phyloP scores from a whole-genome alignment of 345 rosid genomes.

The Brassica cretica region DNA sequence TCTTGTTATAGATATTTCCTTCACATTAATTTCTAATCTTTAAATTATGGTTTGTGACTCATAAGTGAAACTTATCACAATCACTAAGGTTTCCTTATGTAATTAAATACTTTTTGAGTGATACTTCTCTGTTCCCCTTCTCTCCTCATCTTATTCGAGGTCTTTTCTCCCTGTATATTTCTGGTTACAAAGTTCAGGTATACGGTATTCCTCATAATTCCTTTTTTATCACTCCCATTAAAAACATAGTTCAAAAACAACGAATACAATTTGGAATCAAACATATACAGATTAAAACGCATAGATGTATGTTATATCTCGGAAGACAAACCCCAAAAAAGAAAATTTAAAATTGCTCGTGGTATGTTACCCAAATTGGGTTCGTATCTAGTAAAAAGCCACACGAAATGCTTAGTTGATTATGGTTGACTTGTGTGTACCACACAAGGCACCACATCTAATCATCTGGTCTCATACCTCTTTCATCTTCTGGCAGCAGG shows the following conservation, averaged over 20 bases:
- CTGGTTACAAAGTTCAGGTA: neutral
- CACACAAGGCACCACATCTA: conserved; percentile 17
- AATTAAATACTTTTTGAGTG: neutral
- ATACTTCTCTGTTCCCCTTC: neutral
- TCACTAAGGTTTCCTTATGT: neutral
- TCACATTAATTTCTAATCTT: neutral
- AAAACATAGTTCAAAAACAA: neutral
- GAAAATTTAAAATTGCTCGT: conserved; percentile 1
- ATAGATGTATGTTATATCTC: conserved; percentile 29
- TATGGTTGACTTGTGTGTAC: conserved; percentile 26
- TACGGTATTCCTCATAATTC: neutral
- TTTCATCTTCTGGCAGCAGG: conserved; percentile 11
- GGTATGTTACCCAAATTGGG: conserved; percentile 18
- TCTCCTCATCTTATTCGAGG: neutral
- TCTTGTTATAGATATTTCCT: neutral
- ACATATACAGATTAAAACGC: conserved; percentile 38
- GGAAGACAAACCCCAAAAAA: conserved; percentile 30
- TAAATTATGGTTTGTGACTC: neutral
- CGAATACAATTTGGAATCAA: conserved; percentile 39
- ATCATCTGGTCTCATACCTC: conserved; percentile 21
- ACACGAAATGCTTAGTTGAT: conserved; percentile 35
- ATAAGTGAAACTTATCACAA: neutral
- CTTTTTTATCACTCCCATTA: neutral
- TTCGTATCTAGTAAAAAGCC: conserved; percentile 32
- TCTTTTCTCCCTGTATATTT: neutral